These are phyloP conservation scores for Vitis hybrid DNA, from an alignment of 177 flowering plant genomes.

Conservation along the genomic window DNA sequence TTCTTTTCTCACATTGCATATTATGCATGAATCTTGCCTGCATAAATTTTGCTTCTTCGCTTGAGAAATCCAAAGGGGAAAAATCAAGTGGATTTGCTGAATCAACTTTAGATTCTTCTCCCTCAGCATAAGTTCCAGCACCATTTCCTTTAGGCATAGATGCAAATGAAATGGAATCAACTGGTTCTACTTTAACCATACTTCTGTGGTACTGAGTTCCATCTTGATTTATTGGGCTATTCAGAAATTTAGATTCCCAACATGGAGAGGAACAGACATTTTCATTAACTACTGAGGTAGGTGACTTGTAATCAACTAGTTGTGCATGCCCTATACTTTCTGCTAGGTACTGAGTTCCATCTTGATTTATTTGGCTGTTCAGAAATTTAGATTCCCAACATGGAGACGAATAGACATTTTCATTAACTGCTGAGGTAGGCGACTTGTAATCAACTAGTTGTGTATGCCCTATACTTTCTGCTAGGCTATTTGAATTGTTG, in stretches of 20 bases:
- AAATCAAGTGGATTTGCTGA: background rate
- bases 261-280: constrained; percentile 10
- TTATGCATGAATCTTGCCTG: constrained; percentile 1
- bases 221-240: constrained; percentile 7
- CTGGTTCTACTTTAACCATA: background rate
- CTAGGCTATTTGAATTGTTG: constrained; percentile 18
- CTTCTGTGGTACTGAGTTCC: background rate
- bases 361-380: constrained; percentile 5
- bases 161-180: background rate
- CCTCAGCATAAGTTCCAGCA: background rate
- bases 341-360: background rate
- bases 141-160: background rate
- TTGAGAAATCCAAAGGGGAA: background rate
- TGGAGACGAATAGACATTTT: constrained; percentile 10
- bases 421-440: background rate
- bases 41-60: background rate
- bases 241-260: constrained; percentile 11
- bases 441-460: constrained; percentile 9
- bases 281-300: constrained; percentile 1
- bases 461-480: constrained; percentile 53
- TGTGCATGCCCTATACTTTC: constrained; percentile 52
- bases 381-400: constrained; percentile 11
- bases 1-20: constrained; percentile 4
- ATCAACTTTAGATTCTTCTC: background rate
- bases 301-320: constrained; percentile 10